phyloP scores from a whole-genome alignment of 2,329 filamentous ascomycete genomes.

The Pezicula carpinea region DNA sequence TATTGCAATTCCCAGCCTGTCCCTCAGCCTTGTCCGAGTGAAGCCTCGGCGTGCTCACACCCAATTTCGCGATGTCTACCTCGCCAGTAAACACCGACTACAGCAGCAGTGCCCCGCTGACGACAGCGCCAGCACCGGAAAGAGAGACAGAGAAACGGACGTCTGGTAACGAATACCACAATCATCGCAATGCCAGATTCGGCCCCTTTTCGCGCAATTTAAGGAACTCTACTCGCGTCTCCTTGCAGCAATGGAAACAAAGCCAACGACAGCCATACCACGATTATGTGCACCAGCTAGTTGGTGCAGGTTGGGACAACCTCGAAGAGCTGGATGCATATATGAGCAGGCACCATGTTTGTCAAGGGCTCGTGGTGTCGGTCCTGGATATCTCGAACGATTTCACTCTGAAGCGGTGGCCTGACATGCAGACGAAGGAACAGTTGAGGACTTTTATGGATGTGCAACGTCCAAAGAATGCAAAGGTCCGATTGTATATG shows the following conservation, averaged over 20 bases:
- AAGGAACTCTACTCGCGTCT: slow-evolving; percentile 5
- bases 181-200: too few species aligned
- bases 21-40: too few species aligned
- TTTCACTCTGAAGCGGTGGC: slow-evolving; percentile 10
- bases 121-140: too few species aligned
- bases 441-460: slow-evolving; percentile 11
- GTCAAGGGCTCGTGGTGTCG: slow-evolving; percentile 14
- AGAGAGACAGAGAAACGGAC: too few species aligned
- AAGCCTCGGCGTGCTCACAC: too few species aligned
- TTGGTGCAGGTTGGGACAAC: slow-evolving; percentile 25
- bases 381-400: slow-evolving; percentile 21
- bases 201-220: too few species aligned
- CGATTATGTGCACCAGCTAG: slow-evolving; percentile 21
- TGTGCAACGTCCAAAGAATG: not conserved
- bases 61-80: too few species aligned
- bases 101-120: too few species aligned
- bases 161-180: too few species aligned
- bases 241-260: slow-evolving; percentile 7
- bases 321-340: slow-evolving; percentile 20
- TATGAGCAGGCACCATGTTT: slow-evolving; percentile 10
- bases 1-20: too few species aligned
- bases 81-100: too few species aligned
- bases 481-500: slow-evolving; percentile 12
- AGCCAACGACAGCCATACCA: slow-evolving; percentile 15
- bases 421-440: slow-evolving; percentile 10